These are phyloP conservation scores for Glomus cerebriforme DNA, from an alignment of 192 early-diverging fungal species.

Conservation along the genomic window DNA sequence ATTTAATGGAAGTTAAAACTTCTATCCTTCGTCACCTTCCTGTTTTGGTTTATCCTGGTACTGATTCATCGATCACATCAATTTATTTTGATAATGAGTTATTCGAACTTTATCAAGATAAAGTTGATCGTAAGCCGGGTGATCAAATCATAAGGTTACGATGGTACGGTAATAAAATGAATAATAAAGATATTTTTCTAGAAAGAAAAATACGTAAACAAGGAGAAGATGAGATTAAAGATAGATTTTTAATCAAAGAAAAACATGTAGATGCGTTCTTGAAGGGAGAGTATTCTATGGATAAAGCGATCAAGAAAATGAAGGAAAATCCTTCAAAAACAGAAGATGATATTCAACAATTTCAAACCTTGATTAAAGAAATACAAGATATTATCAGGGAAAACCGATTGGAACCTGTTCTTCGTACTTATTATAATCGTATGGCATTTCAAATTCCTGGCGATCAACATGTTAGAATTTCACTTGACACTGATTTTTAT, in stretches of 20 bases:
- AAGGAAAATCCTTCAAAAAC: constrained; percentile 68
- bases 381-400: constrained; percentile 67
- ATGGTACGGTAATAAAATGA: constrained; percentile 85
- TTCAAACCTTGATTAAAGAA: constrained; percentile 69
- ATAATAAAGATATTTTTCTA: constrained; percentile 76
- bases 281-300: constrained; percentile 73
- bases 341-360: constrained; percentile 74
- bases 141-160: constrained; percentile 89
- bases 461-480: constrained; percentile 89
- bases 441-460: constrained; percentile 98
- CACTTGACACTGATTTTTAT: constrained; percentile 92
- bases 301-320: constrained; percentile 75
- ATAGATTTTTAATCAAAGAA: constrained; percentile 92
- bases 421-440: constrained; percentile 95
- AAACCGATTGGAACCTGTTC: constrained; percentile 69
- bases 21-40: constrained; percentile 89
- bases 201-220: constrained; percentile 58
- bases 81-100: constrained; percentile 91
- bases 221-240: constrained; percentile 85
- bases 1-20: constrained; percentile 92
- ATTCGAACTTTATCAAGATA: constrained; percentile 86
- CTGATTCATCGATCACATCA: constrained; percentile 89
- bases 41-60: constrained; percentile 84
- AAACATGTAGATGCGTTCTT: constrained; percentile 88
- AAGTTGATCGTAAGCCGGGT: constrained; percentile 85